Conservation (phyloP, 2,329 filamentous ascomycete genomes). For the Alternaria sp. region DNA sequence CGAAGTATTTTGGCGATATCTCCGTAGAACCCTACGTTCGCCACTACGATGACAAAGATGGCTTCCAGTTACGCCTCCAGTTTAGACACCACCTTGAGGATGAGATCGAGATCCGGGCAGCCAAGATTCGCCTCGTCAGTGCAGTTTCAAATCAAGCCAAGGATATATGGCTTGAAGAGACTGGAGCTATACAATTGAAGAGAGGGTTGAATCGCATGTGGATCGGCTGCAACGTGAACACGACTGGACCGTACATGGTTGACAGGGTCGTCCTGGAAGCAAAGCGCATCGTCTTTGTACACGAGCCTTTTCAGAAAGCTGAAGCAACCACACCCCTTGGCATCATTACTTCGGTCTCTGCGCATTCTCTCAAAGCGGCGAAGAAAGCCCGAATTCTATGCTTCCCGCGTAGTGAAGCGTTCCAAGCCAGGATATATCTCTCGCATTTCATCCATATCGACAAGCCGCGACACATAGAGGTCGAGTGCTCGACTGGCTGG, state of each 20-base stretch:
- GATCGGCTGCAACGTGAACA: constrained; percentile 63
- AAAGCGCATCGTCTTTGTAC: constrained; percentile 70
- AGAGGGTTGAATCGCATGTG: constrained; percentile 64
- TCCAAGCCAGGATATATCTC: constrained; percentile 72
- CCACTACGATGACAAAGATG: constrained; percentile 76
- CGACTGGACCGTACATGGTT: constrained; percentile 77
- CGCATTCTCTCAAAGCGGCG: constrained; percentile 42
- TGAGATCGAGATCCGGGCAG: constrained; percentile 70
- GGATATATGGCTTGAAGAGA: constrained; percentile 72
- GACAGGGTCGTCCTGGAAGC: constrained; percentile 73
- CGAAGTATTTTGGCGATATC: constrained; percentile 76
- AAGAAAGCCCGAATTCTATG: constrained; percentile 70
- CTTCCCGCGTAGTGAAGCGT: constrained; percentile 73
- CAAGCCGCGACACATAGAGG: constrained; percentile 77
- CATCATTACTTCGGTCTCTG: constrained; percentile 55
- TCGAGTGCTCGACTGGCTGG: constrained; percentile 76
- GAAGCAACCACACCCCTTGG: constrained; percentile 57
- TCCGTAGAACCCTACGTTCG: constrained; percentile 72
- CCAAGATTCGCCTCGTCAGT: constrained; percentile 70
- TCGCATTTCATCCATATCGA: constrained; percentile 80
- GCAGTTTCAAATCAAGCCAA: constrained; percentile 64
- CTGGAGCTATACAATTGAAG: constrained; percentile 57
- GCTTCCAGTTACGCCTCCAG: constrained; percentile 74
- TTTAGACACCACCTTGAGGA: constrained; percentile 78
- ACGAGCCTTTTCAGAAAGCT: constrained; percentile 67